These are phyloP conservation scores for Aspergillus cristatus DNA, from an alignment of 495 filamentous ascomycete genomes.

Conservation along the genomic window DNA sequence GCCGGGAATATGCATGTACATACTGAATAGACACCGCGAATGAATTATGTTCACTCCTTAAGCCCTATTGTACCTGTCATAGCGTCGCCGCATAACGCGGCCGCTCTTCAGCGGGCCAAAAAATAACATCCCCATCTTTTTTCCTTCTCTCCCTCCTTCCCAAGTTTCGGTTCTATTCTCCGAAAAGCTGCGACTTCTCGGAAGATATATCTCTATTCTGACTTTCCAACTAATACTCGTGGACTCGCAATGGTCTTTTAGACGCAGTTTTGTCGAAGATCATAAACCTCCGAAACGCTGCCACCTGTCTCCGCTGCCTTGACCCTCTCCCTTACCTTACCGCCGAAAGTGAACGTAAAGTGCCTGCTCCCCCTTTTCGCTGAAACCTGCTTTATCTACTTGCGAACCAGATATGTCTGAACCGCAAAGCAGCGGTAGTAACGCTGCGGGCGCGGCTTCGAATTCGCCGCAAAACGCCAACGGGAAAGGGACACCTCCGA, in stretches of 20 bases:
- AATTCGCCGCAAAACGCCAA: conserved; percentile 25
- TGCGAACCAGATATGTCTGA: conserved; percentile 17
- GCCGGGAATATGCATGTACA: too few relatives aligned
- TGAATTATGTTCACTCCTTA: too few relatives aligned
- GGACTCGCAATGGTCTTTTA: not conserved
- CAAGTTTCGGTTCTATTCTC: not conserved
- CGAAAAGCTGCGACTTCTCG: too few relatives aligned
- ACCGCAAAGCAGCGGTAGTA: conserved; percentile 15
- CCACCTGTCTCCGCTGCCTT: not conserved
- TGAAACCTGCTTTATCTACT: not conserved
- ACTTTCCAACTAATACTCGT: not conserved
- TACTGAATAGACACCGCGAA: too few relatives aligned
- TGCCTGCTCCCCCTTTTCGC: not conserved
- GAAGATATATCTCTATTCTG: not conserved
- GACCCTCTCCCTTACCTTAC: not conserved
- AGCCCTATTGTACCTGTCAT: too few relatives aligned
- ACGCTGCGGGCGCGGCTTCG: conserved; percentile 15
- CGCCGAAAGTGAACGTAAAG: not conserved
- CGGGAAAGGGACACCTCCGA: conserved; percentile 52
- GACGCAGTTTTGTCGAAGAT: not conserved
- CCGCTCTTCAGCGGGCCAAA: too few relatives aligned
- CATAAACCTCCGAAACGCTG: not conserved
- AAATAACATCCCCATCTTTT: not conserved
- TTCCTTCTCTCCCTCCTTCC: conserved; percentile 1
- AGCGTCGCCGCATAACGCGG: not conserved